These are phyloP conservation scores for Aureobasidium lini DNA, from an alignment of 2,329 filamentous ascomycete species.

Conservation along the genomic window DNA sequence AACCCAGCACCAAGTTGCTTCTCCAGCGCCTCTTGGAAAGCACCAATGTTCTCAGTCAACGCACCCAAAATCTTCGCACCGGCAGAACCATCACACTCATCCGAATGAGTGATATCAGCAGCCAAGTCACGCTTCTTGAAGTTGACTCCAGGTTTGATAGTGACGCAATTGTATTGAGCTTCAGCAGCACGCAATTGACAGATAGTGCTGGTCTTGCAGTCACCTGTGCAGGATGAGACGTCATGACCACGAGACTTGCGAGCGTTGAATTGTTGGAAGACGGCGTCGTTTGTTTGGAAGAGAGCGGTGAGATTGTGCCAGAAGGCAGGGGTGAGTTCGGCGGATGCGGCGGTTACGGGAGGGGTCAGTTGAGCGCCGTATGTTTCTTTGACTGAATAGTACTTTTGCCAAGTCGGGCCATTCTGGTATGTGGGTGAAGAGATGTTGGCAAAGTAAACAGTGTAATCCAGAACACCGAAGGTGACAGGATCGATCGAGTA, in stretches of 20 bases:
- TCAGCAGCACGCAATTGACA: slow-evolving; percentile 48
- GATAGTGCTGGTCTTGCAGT: slow-evolving; percentile 41
- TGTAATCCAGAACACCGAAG: slow-evolving; percentile 48
- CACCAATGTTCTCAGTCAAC: background rate
- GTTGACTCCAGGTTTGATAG: slow-evolving; percentile 3
- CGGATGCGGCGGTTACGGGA: slow-evolving; percentile 30
- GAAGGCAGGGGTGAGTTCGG: slow-evolving; percentile 49
- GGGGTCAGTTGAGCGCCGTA: slow-evolving; percentile 44
- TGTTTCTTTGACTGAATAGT: slow-evolving; percentile 49
- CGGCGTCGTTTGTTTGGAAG: slow-evolving; percentile 37
- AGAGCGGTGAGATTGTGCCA: slow-evolving; percentile 51
- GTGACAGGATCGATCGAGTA: slow-evolving; percentile 53
- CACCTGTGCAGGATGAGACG: slow-evolving; percentile 33
- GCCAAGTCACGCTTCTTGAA: slow-evolving; percentile 5
- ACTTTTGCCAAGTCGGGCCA: slow-evolving; percentile 46
- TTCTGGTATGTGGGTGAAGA: slow-evolving; percentile 36
- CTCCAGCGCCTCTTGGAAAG: background rate
- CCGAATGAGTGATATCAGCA: background rate
- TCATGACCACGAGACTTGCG: slow-evolving; percentile 44
- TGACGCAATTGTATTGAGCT: slow-evolving; percentile 44
- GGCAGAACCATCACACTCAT: slow-evolving; percentile 9
- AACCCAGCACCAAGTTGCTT: slow-evolving; percentile 3
- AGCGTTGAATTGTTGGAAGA: slow-evolving; percentile 42
- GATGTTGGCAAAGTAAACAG: slow-evolving; percentile 50
- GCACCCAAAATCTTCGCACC: background rate